phyloP scores from a whole-genome alignment of 257 asterid genomes.

The Plantago elongata region DNA sequence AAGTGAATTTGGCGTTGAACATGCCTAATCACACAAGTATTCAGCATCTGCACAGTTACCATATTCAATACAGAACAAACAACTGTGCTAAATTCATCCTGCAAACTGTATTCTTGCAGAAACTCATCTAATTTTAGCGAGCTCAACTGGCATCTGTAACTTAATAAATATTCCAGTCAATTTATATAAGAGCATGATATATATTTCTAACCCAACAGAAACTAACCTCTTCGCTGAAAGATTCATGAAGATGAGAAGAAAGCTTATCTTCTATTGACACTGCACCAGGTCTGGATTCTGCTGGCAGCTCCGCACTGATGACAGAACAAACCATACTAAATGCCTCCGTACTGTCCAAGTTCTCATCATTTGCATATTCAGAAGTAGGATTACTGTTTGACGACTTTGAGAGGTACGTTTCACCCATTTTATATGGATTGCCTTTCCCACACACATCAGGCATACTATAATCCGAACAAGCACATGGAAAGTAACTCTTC shows the following conservation, averaged over 20 bases:
- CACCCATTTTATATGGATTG: slow-evolving; percentile 10
- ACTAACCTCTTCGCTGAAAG: slow-evolving; percentile 28
- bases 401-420: slow-evolving; percentile 1
- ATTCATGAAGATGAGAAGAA: slow-evolving; percentile 24
- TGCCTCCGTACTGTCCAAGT: slow-evolving; percentile 10
- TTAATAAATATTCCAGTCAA: too few species aligned
- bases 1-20: too few species aligned
- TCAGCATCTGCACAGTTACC: too few species aligned
- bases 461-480: slow-evolving; percentile 14
- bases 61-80: too few species aligned
- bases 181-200: too few species aligned
- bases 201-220: not conserved
- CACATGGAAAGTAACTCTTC: slow-evolving; percentile 4
- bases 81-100: too few species aligned
- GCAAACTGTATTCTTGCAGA: too few species aligned
- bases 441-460: slow-evolving; percentile 20
- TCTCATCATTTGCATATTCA: not conserved
- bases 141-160: too few species aligned
- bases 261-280: slow-evolving; percentile 19
- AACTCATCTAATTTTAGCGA: too few species aligned
- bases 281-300: slow-evolving; percentile 18
- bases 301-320: not conserved
- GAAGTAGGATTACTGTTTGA: slow-evolving; percentile 10
- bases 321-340: not conserved
- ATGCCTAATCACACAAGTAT: too few species aligned